These are phyloP conservation scores for Lophium mytilinum DNA, from an alignment of 495 filamentous ascomycete genomes.

Conservation along the genomic window DNA sequence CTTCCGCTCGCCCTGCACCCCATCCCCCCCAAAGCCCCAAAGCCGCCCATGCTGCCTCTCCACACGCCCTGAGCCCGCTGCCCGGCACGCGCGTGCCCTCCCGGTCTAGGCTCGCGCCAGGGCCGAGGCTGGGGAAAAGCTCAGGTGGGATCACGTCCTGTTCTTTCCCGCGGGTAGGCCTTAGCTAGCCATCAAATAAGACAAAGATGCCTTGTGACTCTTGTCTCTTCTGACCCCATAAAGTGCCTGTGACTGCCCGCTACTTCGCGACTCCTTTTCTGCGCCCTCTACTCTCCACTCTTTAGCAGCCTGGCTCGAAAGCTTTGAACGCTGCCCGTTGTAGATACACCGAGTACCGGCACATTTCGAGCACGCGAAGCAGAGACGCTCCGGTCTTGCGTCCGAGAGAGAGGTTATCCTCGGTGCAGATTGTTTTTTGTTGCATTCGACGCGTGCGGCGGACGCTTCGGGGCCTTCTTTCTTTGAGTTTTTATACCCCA, in stretches of 20 bases:
- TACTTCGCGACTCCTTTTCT: neutral
- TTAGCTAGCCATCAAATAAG: no score
- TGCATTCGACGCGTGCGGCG: neutral
- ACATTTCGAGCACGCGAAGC: neutral
- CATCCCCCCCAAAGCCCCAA: neutral
- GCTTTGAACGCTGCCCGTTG: neutral
- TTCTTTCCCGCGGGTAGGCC: neutral
- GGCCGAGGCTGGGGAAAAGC: neutral
- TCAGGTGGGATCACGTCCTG: neutral
- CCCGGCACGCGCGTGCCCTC: neutral
- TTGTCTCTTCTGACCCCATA: neutral
- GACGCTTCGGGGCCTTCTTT: neutral
- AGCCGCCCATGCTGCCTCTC: neutral
- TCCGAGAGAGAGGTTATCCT: neutral
- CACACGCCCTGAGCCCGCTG: neutral
- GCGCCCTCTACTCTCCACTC: neutral
- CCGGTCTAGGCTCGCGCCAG: neutral
- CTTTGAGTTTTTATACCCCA: neutral
- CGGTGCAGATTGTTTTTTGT: neutral
- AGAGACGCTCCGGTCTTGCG: neutral
- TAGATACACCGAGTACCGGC: neutral
- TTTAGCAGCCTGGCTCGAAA: neutral
- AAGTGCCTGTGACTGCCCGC: neutral
- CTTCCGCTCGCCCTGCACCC: slow-evolving; percentile 1
- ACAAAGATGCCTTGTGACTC: neutral